Conservation (phyloP, 1,139 yeast species). For the Taphrina populina region DNA sequence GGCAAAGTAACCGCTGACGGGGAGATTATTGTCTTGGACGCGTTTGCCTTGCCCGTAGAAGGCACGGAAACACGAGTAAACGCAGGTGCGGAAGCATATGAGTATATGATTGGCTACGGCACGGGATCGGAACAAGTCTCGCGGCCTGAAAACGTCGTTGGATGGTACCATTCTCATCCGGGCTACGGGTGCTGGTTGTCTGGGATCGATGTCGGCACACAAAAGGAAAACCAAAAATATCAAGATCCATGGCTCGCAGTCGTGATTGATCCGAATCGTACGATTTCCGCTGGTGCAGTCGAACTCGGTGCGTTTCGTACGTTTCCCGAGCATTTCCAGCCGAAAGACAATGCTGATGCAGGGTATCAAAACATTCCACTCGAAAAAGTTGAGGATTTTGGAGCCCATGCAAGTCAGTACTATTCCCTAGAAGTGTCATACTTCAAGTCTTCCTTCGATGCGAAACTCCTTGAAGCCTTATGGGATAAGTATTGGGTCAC, state of each 20-base stretch:
- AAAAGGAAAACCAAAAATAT: slow-evolving; percentile 71
- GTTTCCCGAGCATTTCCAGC: slow-evolving; percentile 52
- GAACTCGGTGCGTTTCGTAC: slow-evolving; percentile 94
- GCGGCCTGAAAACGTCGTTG: slow-evolving; percentile 66
- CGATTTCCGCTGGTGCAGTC: slow-evolving; percentile 62
- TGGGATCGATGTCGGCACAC: slow-evolving; percentile 82
- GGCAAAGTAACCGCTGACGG: slow-evolving; percentile 61
- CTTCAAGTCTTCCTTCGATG: slow-evolving; percentile 59
- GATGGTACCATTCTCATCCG: slow-evolving; percentile 88
- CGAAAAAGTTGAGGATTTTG: slow-evolving; percentile 60
- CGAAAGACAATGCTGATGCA: slow-evolving; percentile 37
- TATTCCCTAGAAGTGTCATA: slow-evolving; percentile 67
- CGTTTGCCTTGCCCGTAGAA: slow-evolving; percentile 84
- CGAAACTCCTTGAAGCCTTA: slow-evolving; percentile 50
- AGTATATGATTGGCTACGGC: slow-evolving; percentile 84
- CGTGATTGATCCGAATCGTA: slow-evolving; percentile 78
- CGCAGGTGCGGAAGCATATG: slow-evolving; percentile 91
- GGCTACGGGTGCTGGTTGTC: slow-evolving; percentile 61
- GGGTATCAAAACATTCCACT: slow-evolving; percentile 48
- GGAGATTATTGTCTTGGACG: slow-evolving; percentile 72
- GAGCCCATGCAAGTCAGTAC: slow-evolving; percentile 68
- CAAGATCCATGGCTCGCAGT: slow-evolving; percentile 91
- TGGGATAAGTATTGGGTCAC: slow-evolving; percentile 57
- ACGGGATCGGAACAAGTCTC: slow-evolving; percentile 59
- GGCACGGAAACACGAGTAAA: slow-evolving; percentile 96